Percentiles rank a stretch among this genome's conserved stretches.
Conservation (phyloP, 805 yeast species). For the Candida quercuum region DNA sequence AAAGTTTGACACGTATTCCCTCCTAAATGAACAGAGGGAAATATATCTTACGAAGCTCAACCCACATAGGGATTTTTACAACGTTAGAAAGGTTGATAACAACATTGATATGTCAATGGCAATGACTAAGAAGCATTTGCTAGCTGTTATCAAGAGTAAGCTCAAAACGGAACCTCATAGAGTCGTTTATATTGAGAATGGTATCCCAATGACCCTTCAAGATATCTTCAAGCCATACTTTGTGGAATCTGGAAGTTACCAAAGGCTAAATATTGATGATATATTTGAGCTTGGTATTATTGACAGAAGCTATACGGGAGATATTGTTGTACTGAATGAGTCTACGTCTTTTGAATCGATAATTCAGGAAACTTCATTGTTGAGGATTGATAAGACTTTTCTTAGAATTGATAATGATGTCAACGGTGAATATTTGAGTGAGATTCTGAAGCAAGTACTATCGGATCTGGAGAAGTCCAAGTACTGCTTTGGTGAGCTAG, state of each 20-base stretch:
- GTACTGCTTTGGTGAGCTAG: conserved; percentile 33
- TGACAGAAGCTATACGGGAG: conserved; percentile 19
- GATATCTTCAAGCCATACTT: conserved; percentile 23
- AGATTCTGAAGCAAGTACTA: conserved; percentile 28
- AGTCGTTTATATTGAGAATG: conserved; percentile 26
- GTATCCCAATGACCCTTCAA: conserved; percentile 19
- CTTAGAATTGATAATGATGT: conserved; percentile 31
- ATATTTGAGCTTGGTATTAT: conserved; percentile 24
- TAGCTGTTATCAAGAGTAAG: conserved; percentile 33
- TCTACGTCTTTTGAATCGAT: conserved; percentile 16
- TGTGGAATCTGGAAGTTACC: conserved; percentile 23
- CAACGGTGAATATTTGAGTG: conserved; percentile 33
- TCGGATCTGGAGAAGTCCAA: conserved; percentile 32
- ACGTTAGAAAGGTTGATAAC: conserved; percentile 48
- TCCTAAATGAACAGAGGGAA: conserved; percentile 30
- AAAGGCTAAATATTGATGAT: conserved; percentile 24
- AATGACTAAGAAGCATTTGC: conserved; percentile 89
- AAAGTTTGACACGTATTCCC: conserved; percentile 30
- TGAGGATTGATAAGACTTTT: conserved; percentile 28
- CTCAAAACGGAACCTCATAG: conserved; percentile 30
- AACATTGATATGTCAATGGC: conserved; percentile 97
- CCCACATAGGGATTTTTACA: conserved; percentile 38
- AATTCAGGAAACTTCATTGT: conserved; percentile 21
- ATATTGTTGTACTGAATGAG: conserved; percentile 21
- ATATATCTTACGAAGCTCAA: conserved; percentile 30